These are phyloP conservation scores for Cryptococcus depauperatus DNA, from an alignment of 1,284 basidiomycete genomes.

Conservation along the genomic window DNA sequence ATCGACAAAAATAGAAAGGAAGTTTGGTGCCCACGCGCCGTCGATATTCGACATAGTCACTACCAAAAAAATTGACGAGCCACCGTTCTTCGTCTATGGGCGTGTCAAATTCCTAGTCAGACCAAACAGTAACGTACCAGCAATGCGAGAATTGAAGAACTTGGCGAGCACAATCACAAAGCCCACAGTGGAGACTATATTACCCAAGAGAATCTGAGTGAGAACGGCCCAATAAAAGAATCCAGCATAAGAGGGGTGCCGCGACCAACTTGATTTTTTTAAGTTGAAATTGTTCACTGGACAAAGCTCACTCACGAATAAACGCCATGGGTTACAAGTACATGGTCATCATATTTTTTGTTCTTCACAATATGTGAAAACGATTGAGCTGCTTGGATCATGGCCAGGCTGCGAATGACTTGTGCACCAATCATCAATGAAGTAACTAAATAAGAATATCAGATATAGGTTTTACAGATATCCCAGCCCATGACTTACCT, in stretches of 20 bases:
- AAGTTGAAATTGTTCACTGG: not conserved
- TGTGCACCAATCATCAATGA: constrained; percentile 63
- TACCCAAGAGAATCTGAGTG: constrained; percentile 87
- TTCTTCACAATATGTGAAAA: constrained; percentile 81
- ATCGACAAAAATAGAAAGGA: constrained; percentile 44
- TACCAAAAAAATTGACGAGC: constrained; percentile 71
- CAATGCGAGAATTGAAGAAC: constrained; percentile 78
- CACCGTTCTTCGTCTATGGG: constrained; percentile 61
- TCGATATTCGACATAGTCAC: constrained; percentile 64
- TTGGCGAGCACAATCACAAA: constrained; percentile 59
- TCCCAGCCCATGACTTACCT: constrained; percentile 8
- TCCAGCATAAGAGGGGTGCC: constrained; percentile 94
- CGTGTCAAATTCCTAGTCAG: constrained; percentile 1
- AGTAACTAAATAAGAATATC: constrained; percentile 9
- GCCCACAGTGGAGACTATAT: constrained; percentile 55
- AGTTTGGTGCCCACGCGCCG: constrained; percentile 62
- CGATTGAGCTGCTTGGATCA: constrained; percentile 89
- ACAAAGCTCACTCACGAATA: constrained; percentile 56
- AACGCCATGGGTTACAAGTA: constrained; percentile 75
- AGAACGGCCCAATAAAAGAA: constrained; percentile 98
- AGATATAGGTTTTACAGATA: not conserved
- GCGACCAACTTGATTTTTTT: constrained; percentile 58
- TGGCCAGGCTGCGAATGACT: constrained; percentile 71
- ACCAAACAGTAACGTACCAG: constrained; percentile 52
- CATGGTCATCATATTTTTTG: constrained; percentile 61